Evolutionary conservation across 2,329 filamentous ascomycete genomes (phyloP).

Genomic region (Trichothecium sympodiale): DNA sequence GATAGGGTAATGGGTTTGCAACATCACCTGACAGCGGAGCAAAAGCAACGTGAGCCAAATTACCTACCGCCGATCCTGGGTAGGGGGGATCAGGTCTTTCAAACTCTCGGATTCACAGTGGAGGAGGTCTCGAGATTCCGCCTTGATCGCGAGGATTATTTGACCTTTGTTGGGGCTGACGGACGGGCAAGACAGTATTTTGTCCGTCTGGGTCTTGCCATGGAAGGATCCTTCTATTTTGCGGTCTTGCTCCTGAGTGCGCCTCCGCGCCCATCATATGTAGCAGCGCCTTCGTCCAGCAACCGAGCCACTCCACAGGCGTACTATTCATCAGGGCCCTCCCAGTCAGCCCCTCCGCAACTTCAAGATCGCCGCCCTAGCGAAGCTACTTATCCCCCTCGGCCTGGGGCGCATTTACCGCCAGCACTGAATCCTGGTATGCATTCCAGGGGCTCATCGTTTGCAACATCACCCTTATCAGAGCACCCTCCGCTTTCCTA

Average conservation of each 20-base stretch:
- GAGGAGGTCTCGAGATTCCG: constrained; percentile 42
- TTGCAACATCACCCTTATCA: too few species aligned
- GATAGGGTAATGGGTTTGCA: constrained; percentile 40
- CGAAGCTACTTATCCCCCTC: constrained; percentile 20
- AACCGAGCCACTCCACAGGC: constrained; percentile 27
- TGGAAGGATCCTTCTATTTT: constrained; percentile 52
- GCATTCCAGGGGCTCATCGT: constrained; percentile 4
- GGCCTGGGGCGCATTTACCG: constrained; percentile 9
- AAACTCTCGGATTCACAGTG: constrained; percentile 38
- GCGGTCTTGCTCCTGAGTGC: constrained; percentile 38
- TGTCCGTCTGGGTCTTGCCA: constrained; percentile 45
- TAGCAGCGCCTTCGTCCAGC: constrained; percentile 33
- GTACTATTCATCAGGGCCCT: constrained; percentile 23
- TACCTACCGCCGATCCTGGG: constrained; percentile 54
- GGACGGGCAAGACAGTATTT: constrained; percentile 38
- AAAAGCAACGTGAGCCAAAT: constrained; percentile 45
- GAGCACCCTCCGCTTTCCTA: constrained; percentile 16
- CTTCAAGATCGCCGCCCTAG: constrained; percentile 2
- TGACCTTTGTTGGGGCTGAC: constrained; percentile 41
- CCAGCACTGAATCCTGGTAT: constrained; percentile 20
- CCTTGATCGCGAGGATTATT: constrained; percentile 41
- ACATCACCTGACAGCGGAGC: constrained; percentile 44
- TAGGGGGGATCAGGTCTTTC: constrained; percentile 42
- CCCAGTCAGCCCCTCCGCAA: constrained; percentile 16
- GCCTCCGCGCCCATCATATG: constrained; percentile 26